Evolutionary conservation across 306 rosid genomes (phyloP).

Genomic region (Astragalus glycyphyllos): DNA sequence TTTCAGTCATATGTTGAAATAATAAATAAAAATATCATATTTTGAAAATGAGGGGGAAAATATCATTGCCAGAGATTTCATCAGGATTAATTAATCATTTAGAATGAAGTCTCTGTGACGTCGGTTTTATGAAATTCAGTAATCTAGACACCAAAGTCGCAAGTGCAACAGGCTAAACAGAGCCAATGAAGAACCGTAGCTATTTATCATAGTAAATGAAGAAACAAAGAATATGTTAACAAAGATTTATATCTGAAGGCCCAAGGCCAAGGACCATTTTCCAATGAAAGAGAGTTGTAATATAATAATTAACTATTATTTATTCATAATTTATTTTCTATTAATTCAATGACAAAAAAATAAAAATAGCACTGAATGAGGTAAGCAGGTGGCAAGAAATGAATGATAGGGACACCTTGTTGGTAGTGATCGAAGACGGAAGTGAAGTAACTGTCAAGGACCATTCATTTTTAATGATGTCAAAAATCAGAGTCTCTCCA

Average conservation of each 20-base stretch:
- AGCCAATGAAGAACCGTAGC: background rate
- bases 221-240: slow-evolving; percentile 21
- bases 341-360: slow-evolving; percentile 21
- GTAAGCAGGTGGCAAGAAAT: slow-evolving; percentile 1
- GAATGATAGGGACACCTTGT: slow-evolving; percentile 44
- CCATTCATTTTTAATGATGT: slow-evolving; percentile 81
- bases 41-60: background rate
- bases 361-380: slow-evolving; percentile 14
- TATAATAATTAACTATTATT: background rate
- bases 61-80: background rate
- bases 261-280: slow-evolving; percentile 6
- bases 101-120: background rate
- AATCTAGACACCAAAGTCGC: slow-evolving; percentile 11
- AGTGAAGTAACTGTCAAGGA: slow-evolving; percentile 68
- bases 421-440: slow-evolving; percentile 79
- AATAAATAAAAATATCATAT: background rate
- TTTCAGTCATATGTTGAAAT: background rate
- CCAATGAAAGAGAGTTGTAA: slow-evolving; percentile 17
- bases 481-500: slow-evolving; percentile 85
- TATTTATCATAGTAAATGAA: slow-evolving; percentile 20
- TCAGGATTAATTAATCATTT: slow-evolving; percentile 11
- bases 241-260: slow-evolving; percentile 27
- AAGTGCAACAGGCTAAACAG: background rate
- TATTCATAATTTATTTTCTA: background rate
- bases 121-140: slow-evolving; percentile 2